Evolutionary conservation across 306 rosid genomes (phyloP), one percentile per base, ranked within the genome.

Genomic region (Acacia melanoxylon): DNA sequence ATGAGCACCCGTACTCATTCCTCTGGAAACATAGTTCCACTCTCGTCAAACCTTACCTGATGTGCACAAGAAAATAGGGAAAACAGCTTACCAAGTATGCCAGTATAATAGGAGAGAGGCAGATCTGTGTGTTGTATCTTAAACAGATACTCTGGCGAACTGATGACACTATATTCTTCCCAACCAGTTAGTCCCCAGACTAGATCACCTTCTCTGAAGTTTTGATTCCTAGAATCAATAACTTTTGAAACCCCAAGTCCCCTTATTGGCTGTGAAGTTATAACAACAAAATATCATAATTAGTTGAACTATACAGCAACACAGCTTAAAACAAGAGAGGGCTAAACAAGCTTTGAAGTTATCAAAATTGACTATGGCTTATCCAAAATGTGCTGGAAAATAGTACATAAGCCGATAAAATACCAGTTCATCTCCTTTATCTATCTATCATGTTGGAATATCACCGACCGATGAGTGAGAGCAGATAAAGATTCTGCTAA

Each of bases 71-170:
- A 12, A 16, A 67, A 58, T 29, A 41, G 22, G 29, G 41, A 73
- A 48, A 37, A 73, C 27, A 31, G 27, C 77, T 68, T 75, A 87
- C 91, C 93, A 5, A 90, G 91, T 69, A 88, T 67, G 54, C 89
- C 91, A 24, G 91, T 88, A 71, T 90, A 88, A 49, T 90, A 84
- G 2, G 91, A 84, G 22, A 90, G 86, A 31, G 93, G 91, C 41
- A 90, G 78, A 33, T 90, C 87, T 12, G 85, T 82, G 51, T 86
- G 68, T n/a, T 80, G 69, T 65, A 88, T 88, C 66, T 86, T 90
- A 35, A 90, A 80, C 9, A 88, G 51, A 7, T 72, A 31, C 17
- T 63, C 52, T 9, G 80, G 41, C 41, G 41, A 37, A 37, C 41
- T 37, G 75, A 83, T 72, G 20, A 88, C 31, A 29, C 83, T 79